Evolutionary conservation across 2,329 filamentous ascomycete species (phyloP).

Genomic region (Exophiala spinifera): DNA sequence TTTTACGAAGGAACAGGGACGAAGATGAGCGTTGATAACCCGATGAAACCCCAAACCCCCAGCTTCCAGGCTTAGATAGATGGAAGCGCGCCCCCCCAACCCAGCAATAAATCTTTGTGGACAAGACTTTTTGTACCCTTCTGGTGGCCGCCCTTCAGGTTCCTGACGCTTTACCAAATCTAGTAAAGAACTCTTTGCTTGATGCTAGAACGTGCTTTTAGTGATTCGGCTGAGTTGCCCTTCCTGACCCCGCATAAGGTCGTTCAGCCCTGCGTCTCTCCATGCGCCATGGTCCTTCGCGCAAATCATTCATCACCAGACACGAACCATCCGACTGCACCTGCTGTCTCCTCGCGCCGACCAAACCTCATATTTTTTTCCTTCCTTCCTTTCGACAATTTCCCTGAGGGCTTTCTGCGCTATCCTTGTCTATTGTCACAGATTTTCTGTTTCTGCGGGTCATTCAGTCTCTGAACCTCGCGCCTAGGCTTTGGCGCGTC

Average conservation of each 20-base stretch:
- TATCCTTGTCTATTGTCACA: not conserved
- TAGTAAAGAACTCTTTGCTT: not conserved
- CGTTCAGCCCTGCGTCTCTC: not conserved
- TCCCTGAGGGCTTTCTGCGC: not conserved
- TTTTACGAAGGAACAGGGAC: not conserved
- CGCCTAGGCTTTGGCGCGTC: not conserved
- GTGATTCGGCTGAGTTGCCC: slow-evolving; percentile 14
- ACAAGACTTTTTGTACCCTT: not conserved
- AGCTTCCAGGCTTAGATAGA: slow-evolving; percentile 13
- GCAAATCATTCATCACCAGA: not conserved
- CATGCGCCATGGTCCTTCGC: not conserved
- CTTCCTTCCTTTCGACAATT: not conserved
- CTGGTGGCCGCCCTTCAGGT: not conserved
- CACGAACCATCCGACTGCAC: not conserved
- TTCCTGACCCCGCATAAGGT: slow-evolving; percentile 4
- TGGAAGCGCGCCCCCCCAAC: not conserved
- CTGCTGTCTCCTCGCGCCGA: not conserved
- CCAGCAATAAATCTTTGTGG: not conserved
- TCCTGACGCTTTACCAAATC: slow-evolving; percentile 3
- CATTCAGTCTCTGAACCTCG: not conserved
- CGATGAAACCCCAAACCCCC: not conserved
- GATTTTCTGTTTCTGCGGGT: not conserved
- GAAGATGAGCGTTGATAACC: slow-evolving; percentile 1
- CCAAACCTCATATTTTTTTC: not conserved
- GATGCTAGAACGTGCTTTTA: not conserved